Percentiles rank a stretch among this genome's conserved stretches.
Evolutionary conservation across 169 alveolate species (phyloP).

Genomic region (Eimeria necatrix): DNA sequence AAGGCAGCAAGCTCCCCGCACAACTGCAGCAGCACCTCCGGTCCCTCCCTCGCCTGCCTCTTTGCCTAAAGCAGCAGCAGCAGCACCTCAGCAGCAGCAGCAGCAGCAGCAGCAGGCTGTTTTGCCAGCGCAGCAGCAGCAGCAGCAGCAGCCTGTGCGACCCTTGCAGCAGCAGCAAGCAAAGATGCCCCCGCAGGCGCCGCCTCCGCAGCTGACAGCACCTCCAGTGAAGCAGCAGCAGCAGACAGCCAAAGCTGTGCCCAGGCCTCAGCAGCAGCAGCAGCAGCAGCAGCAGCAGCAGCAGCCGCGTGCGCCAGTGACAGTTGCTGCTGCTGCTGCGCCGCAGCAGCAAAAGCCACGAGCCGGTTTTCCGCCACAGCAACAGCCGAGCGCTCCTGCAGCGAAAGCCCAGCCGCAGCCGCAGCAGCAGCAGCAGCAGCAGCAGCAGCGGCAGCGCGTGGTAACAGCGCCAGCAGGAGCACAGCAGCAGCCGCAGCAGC

Average conservation of each 20-base stretch:
- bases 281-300: not conserved
- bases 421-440: too few species aligned
- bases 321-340: not conserved
- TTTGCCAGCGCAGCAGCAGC: too few species aligned
- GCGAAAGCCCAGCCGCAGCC: too few species aligned
- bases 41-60: too few species aligned
- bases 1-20: not conserved
- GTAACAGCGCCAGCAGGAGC: not conserved
- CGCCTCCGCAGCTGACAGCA: too few species aligned
- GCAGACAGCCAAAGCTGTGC: not conserved
- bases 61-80: too few species aligned
- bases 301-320: not conserved
- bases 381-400: constrained; percentile 18
- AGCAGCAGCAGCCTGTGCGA: not conserved
- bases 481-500: constrained; percentile 2
- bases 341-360: not conserved
- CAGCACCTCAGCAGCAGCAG: too few species aligned
- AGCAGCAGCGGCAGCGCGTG: too few species aligned
- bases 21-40: too few species aligned
- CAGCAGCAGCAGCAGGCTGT: too few species aligned
- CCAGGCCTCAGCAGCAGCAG: not conserved
- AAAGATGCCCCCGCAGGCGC: too few species aligned
- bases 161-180: not conserved
- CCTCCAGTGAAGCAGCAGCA: constrained; percentile 7
- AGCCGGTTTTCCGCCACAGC: too few species aligned